Evolutionary conservation across 2,329 filamentous ascomycete genomes (phyloP).

Genomic region (Beauveria medogensis): DNA sequence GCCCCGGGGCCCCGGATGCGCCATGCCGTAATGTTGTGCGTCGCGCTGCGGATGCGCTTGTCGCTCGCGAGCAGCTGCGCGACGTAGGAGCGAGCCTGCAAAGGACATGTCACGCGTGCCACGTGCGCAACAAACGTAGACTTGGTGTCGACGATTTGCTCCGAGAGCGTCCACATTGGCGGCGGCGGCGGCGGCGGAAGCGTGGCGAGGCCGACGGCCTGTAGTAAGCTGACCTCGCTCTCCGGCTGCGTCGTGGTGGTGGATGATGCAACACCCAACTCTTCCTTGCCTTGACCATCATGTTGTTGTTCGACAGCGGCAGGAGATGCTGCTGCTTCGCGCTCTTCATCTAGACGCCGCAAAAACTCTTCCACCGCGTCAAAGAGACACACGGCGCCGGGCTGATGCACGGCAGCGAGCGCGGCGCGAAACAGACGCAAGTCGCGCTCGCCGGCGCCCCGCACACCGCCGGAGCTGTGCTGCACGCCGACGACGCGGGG

Average conservation of each 20-base stretch:
- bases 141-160: constrained; percentile 69
- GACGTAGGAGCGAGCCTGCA: constrained; percentile 63
- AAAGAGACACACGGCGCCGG: constrained; percentile 71
- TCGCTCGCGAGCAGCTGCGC: constrained; percentile 72
- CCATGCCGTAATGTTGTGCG: constrained; percentile 96
- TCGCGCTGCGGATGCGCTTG: constrained; percentile 75
- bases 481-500: constrained; percentile 75
- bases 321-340: constrained; percentile 5
- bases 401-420: constrained; percentile 61
- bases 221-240: constrained; percentile 11
- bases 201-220: constrained; percentile 16
- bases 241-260: neutral
- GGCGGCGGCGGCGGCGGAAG: constrained; percentile 27
- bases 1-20: constrained; percentile 56
- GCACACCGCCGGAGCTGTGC: constrained; percentile 65
- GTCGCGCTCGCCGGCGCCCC: constrained; percentile 64
- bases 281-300: constrained; percentile 15
- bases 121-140: constrained; percentile 81
- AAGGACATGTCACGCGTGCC: constrained; percentile 59
- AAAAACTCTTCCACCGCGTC: constrained; percentile 76
- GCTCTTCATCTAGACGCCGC: constrained; percentile 30
- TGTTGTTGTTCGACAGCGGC: constrained; percentile 16
- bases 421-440: constrained; percentile 62
- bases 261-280: neutral
- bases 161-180: constrained; percentile 68